Conservation (phyloP, 768 basidiomycete genomes). For the Harrya chromipes region DNA sequence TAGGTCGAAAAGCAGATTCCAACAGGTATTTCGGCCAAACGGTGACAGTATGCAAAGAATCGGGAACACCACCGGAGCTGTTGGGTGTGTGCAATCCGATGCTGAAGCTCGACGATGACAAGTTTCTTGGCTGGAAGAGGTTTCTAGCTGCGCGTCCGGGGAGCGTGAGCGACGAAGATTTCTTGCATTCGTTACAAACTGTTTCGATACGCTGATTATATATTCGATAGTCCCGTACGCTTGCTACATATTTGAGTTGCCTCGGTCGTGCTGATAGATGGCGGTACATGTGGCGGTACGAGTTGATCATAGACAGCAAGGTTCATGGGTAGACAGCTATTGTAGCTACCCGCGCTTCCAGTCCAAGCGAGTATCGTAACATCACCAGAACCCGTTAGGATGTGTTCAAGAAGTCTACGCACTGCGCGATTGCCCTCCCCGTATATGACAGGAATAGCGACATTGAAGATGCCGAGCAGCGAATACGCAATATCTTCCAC, state of each 20-base stretch:
- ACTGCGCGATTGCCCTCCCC: constrained; percentile 12
- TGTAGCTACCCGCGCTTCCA: not conserved
- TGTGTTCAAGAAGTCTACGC: constrained; percentile 14
- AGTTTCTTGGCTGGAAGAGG: no score
- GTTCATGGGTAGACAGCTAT: constrained; percentile 1
- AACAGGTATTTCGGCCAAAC: no score
- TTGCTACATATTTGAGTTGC: not conserved
- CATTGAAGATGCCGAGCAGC: constrained; percentile 12
- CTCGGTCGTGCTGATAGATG: not conserved
- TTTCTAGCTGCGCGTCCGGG: no score
- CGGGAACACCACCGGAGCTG: no score
- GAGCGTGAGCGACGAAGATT: no score
- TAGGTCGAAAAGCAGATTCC: no score
- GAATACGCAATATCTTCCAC: constrained; percentile 15
- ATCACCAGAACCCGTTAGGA: constrained; percentile 9
- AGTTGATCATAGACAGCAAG: constrained; percentile 5
- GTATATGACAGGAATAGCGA: constrained; percentile 7
- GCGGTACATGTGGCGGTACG: not conserved
- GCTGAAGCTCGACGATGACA: no score
- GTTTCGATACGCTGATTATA: no score
- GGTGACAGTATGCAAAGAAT: no score
- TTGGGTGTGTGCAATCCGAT: no score
- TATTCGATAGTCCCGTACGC: no score
- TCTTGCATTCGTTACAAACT: no score
- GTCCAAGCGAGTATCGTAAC: constrained; percentile 17